Base-by-base conservation (phyloP, 139 green algal species). In the Tetratostichococcus sp. region DNA sequence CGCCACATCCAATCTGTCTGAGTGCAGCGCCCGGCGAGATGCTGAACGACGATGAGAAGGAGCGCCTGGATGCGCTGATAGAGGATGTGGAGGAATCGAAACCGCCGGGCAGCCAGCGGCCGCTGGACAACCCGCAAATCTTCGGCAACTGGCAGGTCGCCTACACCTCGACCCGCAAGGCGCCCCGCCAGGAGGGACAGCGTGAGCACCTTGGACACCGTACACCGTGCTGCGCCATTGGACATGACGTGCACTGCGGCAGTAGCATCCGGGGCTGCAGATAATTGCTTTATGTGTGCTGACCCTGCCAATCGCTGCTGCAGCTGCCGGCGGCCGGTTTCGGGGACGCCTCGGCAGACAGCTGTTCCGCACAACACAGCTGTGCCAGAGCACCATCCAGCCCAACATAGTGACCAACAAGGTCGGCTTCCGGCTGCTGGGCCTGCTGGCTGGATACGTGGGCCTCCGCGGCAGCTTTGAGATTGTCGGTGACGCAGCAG, bases 141-240 rank as follows among this genome's bases (percentile, higher is more conserved):
- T 93, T 79, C 73, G 91, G 91, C 62, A 93, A 96, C 76, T 96
- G 89, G 70, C 76, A 85, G 25, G 89, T 93, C n/a, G 79, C 80
- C 0, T 89, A 86, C 59, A 69, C 78, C 11, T 80, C 57, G 50
- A 84, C 82, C 16, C 57, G 79, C 58, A 69, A 70, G 23, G 69
- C 72, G 4, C 68, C 75, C 1, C 67, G 43, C 0, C 80, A 93
- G 76, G 68, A 70, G 17, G 83, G 81, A 0, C 69, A 86, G 62
- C 82, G 77, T 88, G 57, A 80, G 80, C 26, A 22, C 35, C 11
- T 50, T 50, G 39, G 39, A 30, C n/a, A n/a, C n/a, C n/a, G n/a
- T n/a, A n/a, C n/a, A n/a, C n/a, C n/a, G n/a, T n/a, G n/a, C n/a
- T n/a, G n/a, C n/a, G n/a, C n/a, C n/a, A n/a, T n/a, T n/a, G n/a